Evolutionary conservation across 192 early-diverging fungal species (phyloP).

Genomic region (Funneliformis mosseae): DNA sequence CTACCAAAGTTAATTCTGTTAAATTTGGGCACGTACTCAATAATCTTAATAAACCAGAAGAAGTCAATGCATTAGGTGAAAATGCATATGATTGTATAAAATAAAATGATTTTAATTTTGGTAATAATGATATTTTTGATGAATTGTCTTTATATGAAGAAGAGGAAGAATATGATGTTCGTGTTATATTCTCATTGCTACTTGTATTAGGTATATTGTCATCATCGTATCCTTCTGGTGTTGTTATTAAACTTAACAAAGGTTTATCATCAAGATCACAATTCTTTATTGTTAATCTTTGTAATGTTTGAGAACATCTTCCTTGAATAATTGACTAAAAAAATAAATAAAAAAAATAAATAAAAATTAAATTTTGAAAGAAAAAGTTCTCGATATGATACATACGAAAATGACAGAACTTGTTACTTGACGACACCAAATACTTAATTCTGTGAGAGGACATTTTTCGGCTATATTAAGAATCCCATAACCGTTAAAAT

Average conservation of each 20-base stretch:
- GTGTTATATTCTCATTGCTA: not conserved
- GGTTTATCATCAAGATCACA: constrained; percentile 12
- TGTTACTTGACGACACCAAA: constrained; percentile 9
- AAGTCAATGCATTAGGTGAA: not conserved
- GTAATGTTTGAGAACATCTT: not conserved
- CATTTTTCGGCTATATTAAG: not conserved
- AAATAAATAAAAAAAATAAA: not conserved
- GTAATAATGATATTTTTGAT: not conserved
- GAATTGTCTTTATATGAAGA: not conserved
- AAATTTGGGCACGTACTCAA: not conserved
- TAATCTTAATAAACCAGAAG: not conserved
- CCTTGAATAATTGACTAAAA: not conserved
- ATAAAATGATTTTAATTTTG: constrained; percentile 13
- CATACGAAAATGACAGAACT: not conserved
- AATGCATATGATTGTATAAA: not conserved
- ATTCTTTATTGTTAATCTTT: not conserved
- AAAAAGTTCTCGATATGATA: not conserved
- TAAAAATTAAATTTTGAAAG: not conserved
- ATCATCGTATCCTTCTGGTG: not conserved
- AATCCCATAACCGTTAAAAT: constrained; percentile 12
- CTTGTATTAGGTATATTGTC: not conserved
- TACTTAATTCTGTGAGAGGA: constrained; percentile 5
- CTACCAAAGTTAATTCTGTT: not conserved
- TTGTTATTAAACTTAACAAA: not conserved
- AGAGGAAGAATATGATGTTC: not conserved